A percentile compares a stretch with the other conserved stretches of the same genome.
Evolutionary conservation across 2,329 filamentous ascomycete species (phyloP).

Genomic region (Neonectria neomacrospora): DNA sequence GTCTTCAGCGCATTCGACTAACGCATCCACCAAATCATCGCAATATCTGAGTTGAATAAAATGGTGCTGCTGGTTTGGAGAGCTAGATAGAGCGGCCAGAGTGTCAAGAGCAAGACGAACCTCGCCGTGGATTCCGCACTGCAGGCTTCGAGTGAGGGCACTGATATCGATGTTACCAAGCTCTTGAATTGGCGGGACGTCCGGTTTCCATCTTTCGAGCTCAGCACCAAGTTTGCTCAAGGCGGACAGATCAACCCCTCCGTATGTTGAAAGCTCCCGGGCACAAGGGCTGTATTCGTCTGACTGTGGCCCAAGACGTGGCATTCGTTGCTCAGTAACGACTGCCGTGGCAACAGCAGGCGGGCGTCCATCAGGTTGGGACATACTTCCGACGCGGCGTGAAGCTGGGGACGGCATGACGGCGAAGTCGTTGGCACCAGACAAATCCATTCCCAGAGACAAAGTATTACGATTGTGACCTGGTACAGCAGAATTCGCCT

Average conservation of each 20-base stretch:
- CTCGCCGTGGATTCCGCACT: constrained; percentile 89
- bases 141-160: constrained; percentile 87
- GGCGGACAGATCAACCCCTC: constrained; percentile 76
- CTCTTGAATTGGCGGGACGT: constrained; percentile 78
- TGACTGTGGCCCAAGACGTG: constrained; percentile 57
- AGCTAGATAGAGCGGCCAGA: constrained; percentile 73
- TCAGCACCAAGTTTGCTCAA: constrained; percentile 73
- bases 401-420: constrained; percentile 57
- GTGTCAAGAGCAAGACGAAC: constrained; percentile 91
- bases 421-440: constrained; percentile 53
- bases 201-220: constrained; percentile 75
- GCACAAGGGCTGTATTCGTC: constrained; percentile 67
- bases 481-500: constrained; percentile 33
- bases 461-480: constrained; percentile 63
- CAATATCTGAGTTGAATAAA: constrained; percentile 76
- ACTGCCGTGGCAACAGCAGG: constrained; percentile 33
- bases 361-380: constrained; percentile 49
- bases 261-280: constrained; percentile 69
- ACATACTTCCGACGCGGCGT: constrained; percentile 54
- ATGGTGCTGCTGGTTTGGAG: constrained; percentile 75
- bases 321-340: constrained; percentile 47
- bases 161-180: constrained; percentile 91
- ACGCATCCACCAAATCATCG: constrained; percentile 87
- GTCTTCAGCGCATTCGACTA: constrained; percentile 91
- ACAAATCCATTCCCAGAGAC: constrained; percentile 60